Percentiles rank a stretch among this genome's conserved stretches.
These are phyloP conservation scores for Teratosphaeria epicoccoides DNA, from an alignment of 2,329 filamentous ascomycete species.

Conservation along the genomic window DNA sequence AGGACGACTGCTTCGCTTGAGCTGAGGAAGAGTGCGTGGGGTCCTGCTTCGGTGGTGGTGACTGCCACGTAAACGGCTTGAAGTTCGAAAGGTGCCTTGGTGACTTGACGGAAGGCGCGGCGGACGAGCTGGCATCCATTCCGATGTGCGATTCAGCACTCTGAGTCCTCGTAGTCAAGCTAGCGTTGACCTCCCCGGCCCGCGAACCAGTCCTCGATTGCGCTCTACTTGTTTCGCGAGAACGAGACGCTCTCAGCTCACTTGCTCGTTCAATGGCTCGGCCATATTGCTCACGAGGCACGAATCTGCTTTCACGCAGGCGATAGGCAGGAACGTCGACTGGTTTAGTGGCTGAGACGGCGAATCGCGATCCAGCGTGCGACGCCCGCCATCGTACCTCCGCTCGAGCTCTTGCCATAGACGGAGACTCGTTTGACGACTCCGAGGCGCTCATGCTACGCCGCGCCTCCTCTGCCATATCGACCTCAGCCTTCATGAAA, in stretches of 20 bases:
- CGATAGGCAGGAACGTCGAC: conserved; percentile 26
- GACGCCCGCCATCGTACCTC: conserved; percentile 23
- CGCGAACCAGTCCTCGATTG: conserved; percentile 5
- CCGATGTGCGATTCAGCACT: neutral
- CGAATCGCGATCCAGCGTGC: neutral
- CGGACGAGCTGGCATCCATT: neutral
- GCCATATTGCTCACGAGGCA: conserved; percentile 26
- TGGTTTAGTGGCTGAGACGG: neutral
- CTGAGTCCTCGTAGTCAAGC: neutral
- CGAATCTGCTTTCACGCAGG: conserved; percentile 27
- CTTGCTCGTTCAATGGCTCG: conserved; percentile 24
- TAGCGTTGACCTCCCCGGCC: neutral
- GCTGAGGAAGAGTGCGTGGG: neutral
- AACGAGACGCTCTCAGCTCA: conserved; percentile 16
- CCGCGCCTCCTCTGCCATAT: conserved; percentile 12
- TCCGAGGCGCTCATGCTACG: conserved; percentile 15
- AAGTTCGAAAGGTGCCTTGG: neutral
- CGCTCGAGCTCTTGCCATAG: conserved; percentile 21
- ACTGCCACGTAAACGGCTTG: conserved; percentile 1
- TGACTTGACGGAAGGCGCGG: neutral
- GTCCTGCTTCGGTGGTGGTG: neutral
- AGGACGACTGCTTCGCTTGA: neutral
- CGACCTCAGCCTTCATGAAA: conserved; percentile 10
- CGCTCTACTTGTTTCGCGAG: conserved; percentile 11
- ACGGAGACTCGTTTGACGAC: conserved; percentile 22